phyloP scores from a whole-genome alignment of 805 yeast genomes.

The Ogataea zsoltii region DNA sequence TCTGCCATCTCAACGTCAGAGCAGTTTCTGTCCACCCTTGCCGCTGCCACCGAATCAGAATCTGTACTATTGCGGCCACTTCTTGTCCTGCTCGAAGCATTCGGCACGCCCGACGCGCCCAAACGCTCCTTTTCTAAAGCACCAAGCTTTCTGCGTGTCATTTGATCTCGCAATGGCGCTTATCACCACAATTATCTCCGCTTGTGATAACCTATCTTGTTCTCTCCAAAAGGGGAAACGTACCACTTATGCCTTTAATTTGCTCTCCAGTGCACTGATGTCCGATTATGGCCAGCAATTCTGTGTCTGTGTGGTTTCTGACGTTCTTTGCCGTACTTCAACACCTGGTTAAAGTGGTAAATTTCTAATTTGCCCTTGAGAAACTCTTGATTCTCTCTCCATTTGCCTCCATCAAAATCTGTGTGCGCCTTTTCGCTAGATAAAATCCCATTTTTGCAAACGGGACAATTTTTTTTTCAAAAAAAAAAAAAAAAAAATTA shows the following conservation, averaged over 20 bases:
- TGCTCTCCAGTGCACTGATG: too few species aligned
- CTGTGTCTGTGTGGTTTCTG: background rate
- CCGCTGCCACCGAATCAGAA: background rate
- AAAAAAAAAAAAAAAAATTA: constrained; percentile 2
- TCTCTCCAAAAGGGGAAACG: background rate
- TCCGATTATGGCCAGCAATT: too few species aligned
- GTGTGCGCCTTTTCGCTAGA: constrained; percentile 15
- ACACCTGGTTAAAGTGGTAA: background rate
- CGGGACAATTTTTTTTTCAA: constrained; percentile 10
- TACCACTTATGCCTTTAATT: too few species aligned
- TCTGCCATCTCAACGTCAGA: constrained; percentile 6
- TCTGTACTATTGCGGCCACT: background rate
- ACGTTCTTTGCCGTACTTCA: background rate
- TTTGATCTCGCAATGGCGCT: background rate
- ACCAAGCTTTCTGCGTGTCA: constrained; percentile 3
- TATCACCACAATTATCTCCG: too few species aligned
- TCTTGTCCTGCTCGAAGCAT: background rate
- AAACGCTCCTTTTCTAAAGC: background rate
- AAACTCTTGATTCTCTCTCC: background rate
- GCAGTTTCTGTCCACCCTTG: background rate
- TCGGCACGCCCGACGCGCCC: background rate
- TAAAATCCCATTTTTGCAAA: constrained; percentile 17
- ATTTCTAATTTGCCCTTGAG: background rate
- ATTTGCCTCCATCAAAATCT: constrained; percentile 8
- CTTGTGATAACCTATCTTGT: background rate